Base-by-base conservation (phyloP, 306 rosid genomes). In the Rosa persica region DNA sequence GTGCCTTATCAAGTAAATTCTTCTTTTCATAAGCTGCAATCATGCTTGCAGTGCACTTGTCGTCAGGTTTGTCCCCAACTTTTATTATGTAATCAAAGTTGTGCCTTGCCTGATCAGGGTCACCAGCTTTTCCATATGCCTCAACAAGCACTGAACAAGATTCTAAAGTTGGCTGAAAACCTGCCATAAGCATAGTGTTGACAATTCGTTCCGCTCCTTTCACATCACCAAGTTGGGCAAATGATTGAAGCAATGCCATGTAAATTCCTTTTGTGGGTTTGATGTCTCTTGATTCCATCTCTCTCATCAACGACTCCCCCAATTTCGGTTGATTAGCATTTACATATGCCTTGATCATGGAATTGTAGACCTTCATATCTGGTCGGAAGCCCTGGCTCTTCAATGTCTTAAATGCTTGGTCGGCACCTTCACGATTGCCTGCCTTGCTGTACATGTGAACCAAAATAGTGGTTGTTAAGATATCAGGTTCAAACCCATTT, bases 361-460 rank as follows among this genome's bases (percentile, higher is more conserved):
- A 86, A 52, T 76, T 79, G 86, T 81, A 95, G 65, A 81, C 81
- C 85, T 89, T 88, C 12, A 57, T 2, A 67, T 95, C 97, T 27
- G 93, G 97, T 75, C 74, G 89, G 85, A 89, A 89, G 68, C 99
- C 99, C 25, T 80, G 81, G 76, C 85, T 80, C 77, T 20, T 89
- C 88, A 95, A 86, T 66, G 70, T 61, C 79, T 87, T 86, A 73
- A 88, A 93, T 58, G 92, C 96, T 83, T 86, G 84, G 74, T 83
- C 82, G 20, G 96, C 93, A 11, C 85, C 71, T 27, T 82, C 90
- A 78, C 89, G 75, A 87, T 91, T 86, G 36, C 98, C 97, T 54
- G 46, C 93, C 86, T 85, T 91, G 90, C 92, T 67, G 78, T 95
- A 93, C 98, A 93, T 87, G 87, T 89, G 96, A 75, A 90, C 89